Evolutionary conservation across 2,329 filamentous ascomycete species (phyloP).

Genomic region (Sporothrix schenckii): DNA sequence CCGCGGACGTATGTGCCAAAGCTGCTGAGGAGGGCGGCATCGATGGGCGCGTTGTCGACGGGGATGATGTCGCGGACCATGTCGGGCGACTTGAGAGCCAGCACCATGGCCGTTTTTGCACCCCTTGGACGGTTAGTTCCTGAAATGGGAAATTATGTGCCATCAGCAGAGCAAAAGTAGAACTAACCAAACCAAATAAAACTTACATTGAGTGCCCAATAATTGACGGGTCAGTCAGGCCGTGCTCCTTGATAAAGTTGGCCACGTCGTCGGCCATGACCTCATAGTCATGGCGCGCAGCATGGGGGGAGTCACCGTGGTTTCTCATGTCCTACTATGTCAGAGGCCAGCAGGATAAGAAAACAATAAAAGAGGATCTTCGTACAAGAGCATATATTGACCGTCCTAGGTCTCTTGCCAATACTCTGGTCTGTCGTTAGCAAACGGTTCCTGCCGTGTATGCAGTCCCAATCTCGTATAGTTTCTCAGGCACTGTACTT

Average conservation of each 20-base stretch:
- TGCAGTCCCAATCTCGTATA: background rate
- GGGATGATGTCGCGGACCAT: constrained; percentile 72
- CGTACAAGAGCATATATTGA: constrained; percentile 80
- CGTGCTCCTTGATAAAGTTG: constrained; percentile 73
- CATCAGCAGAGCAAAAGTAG: background rate
- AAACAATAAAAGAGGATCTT: constrained; percentile 25
- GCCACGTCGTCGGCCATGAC: constrained; percentile 83
- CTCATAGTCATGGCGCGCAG: constrained; percentile 73
- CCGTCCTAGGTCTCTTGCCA: constrained; percentile 78
- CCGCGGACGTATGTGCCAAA: constrained; percentile 81
- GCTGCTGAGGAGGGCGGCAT: constrained; percentile 71
- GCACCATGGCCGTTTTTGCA: constrained; percentile 87
- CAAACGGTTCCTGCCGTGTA: background rate
- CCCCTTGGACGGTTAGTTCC: constrained; percentile 59
- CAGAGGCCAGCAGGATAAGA: background rate
- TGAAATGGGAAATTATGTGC: background rate
- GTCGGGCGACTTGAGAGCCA: constrained; percentile 72
- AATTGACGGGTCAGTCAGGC: constrained; percentile 69
- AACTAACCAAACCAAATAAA: no score
- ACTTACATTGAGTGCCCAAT: constrained; percentile 91
- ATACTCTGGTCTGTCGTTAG: constrained; percentile 55
- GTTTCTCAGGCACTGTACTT: constrained; percentile 44
- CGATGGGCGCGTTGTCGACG: constrained; percentile 90
- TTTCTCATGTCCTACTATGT: constrained; percentile 76
- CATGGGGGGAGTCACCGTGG: constrained; percentile 86